Conservation (phyloP, 352 stramenopile genomes). For the Pythium grandisporangium region DNA sequence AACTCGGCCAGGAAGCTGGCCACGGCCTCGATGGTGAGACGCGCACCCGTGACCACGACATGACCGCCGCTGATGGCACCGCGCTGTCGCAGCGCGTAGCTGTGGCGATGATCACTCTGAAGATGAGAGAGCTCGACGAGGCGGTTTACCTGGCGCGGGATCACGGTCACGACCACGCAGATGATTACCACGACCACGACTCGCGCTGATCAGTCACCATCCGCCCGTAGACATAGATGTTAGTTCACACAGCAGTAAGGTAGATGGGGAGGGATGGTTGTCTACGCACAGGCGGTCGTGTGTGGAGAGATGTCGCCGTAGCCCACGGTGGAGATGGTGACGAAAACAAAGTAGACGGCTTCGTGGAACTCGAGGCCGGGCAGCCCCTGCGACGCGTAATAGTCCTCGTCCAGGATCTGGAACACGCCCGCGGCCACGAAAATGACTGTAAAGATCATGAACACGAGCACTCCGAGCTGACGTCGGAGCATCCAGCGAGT, state of each 20-base stretch:
- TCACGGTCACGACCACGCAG: conserved; percentile 43
- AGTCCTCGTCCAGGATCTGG: conserved; percentile 47
- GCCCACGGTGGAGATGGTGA: conserved; percentile 51
- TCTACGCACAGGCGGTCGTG: conserved; percentile 24
- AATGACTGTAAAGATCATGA: conserved; percentile 44
- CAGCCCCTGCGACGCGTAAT: conserved; percentile 23
- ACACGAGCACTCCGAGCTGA: conserved; percentile 36
- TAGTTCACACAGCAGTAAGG: too few relatives aligned
- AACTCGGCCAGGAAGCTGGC: conserved; percentile 52
- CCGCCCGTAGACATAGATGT: too few relatives aligned
- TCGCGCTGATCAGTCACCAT: conserved; percentile 24
- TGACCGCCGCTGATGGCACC: conserved; percentile 32
- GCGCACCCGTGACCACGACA: conserved; percentile 35
- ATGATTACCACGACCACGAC: conserved; percentile 59
- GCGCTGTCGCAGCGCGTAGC: conserved; percentile 28
- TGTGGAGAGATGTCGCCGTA: conserved; percentile 50
- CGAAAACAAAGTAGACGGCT: conserved; percentile 61
- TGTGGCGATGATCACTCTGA: conserved; percentile 39
- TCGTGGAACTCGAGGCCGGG: conserved; percentile 41
- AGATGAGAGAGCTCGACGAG: conserved; percentile 40
- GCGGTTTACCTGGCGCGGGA: conserved; percentile 39
- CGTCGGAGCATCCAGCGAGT: background rate
- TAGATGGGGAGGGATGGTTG: too few relatives aligned
- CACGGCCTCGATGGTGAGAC: conserved; percentile 32
- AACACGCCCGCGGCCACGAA: conserved; percentile 47